phyloP scores from a whole-genome alignment of 495 filamentous ascomycete genomes.

The Hypoxylon rickii region DNA sequence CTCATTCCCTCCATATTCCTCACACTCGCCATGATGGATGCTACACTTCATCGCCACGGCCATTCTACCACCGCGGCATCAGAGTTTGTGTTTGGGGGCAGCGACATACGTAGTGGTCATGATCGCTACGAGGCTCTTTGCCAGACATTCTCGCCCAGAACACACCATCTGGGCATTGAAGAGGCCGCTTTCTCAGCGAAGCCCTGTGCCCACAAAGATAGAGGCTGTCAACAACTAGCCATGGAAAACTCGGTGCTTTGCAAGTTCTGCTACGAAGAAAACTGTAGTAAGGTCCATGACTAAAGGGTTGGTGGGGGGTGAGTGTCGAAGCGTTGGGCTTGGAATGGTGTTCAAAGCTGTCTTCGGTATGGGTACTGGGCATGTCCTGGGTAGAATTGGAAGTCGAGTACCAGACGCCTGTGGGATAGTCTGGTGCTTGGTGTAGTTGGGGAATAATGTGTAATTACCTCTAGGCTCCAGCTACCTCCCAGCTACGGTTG shows the following conservation, averaged over 20 bases:
- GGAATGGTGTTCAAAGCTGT: background rate
- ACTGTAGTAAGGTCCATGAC: constrained; percentile 6
- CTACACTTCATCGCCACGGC: background rate
- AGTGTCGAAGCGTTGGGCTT: background rate
- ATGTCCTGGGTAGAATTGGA: no score
- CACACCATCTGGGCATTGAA: background rate
- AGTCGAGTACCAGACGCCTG: no score
- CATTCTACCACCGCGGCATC: background rate
- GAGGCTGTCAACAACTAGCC: constrained; percentile 6
- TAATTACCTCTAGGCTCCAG: no score
- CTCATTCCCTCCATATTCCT: background rate
- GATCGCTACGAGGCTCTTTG: background rate
- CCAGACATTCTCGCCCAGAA: background rate
- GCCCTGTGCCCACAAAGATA: constrained; percentile 9
- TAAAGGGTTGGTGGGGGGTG: background rate
- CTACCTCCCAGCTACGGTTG: no score
- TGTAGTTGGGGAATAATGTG: background rate
- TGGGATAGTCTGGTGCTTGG: no score
- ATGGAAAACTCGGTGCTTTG: background rate
- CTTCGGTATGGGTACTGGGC: no score
- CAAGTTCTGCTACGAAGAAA: background rate
- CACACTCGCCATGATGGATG: constrained; percentile 4
- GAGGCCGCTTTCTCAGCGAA: background rate
- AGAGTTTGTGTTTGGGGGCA: background rate
- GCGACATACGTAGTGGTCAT: background rate